A percentile compares a stretch with the other conserved stretches of the same genome.
phyloP scores from a whole-genome alignment of 805 yeast genomes.

The Saturnispora galanensis region DNA sequence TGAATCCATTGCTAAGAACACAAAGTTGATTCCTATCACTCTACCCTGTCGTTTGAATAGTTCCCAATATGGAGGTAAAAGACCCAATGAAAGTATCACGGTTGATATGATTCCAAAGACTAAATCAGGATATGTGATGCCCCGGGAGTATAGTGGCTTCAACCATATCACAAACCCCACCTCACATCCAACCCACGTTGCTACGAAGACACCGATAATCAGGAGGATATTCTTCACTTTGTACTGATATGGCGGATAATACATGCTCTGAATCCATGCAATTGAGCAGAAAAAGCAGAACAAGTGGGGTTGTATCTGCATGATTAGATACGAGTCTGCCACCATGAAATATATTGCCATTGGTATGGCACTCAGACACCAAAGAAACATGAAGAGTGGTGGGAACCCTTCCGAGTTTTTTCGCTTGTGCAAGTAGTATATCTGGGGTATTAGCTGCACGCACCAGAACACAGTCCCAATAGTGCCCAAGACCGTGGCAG shows the following conservation, averaged over 20 bases:
- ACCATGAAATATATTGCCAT: constrained; percentile 77
- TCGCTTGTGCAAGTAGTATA: constrained; percentile 51
- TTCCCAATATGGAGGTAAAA: constrained; percentile 85
- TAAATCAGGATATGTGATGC: constrained; percentile 62
- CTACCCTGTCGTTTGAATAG: constrained; percentile 68
- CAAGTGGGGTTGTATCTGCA: constrained; percentile 80
- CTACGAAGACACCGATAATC: constrained; percentile 30
- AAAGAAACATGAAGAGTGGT: constrained; percentile 78
- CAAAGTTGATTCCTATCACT: constrained; percentile 82
- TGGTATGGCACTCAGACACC: constrained; percentile 73
- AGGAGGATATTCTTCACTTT: constrained; percentile 28
- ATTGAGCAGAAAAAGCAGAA: constrained; percentile 62
- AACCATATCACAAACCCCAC: constrained; percentile 65
- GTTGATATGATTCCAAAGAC: constrained; percentile 78
- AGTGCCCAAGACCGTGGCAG: constrained; percentile 73
- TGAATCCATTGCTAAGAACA: constrained; percentile 67
- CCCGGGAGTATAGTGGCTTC: constrained; percentile 38
- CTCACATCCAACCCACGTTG: constrained; percentile 49
- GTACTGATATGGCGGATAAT: constrained; percentile 58
- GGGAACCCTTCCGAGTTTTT: constrained; percentile 91
- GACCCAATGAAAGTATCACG: constrained; percentile 61
- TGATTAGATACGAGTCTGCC: constrained; percentile 60
- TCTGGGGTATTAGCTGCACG: constrained; percentile 75
- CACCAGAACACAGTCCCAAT: constrained; percentile 93
- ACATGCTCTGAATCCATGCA: constrained; percentile 55